Evolutionary conservation across 2,329 filamentous ascomycete genomes (phyloP).

Genomic region (Coniochaeta hoffmannii): DNA sequence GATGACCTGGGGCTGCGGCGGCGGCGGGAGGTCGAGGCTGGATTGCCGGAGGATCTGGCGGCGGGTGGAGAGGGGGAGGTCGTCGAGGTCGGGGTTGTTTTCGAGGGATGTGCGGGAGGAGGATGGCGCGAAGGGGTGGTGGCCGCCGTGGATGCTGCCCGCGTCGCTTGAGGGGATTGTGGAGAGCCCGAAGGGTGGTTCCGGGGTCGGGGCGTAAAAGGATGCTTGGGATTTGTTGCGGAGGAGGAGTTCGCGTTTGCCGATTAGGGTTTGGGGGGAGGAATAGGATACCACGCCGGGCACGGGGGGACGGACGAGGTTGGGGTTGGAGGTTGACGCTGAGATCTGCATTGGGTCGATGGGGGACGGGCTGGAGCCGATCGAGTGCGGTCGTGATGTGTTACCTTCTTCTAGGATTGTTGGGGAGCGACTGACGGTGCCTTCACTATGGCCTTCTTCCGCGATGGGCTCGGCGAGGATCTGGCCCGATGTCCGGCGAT

Average conservation of each 20-base stretch:
- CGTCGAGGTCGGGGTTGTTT: conserved; percentile 41
- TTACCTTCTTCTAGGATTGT: conserved; percentile 2
- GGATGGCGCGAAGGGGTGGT: conserved; percentile 2
- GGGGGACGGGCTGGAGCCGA: conserved; percentile 15
- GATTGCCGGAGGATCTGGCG: conserved; percentile 51
- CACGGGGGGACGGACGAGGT: conserved; percentile 18
- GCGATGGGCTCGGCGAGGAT: conserved; percentile 30
- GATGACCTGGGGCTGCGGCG: neutral
- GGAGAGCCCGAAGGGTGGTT: conserved; percentile 12
- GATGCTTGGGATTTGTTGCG: conserved; percentile 40
- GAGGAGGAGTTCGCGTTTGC: conserved; percentile 46
- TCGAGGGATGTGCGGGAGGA: neutral
- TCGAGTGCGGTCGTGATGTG: neutral
- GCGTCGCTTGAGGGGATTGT: conserved; percentile 4
- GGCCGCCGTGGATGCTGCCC: conserved; percentile 4
- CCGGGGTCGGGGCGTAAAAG: conserved; percentile 13
- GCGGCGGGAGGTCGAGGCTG: conserved; percentile 26
- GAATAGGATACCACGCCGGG: conserved; percentile 42
- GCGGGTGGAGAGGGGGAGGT: conserved; percentile 65
- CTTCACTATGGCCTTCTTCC: conserved; percentile 29
- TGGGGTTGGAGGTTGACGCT: conserved; percentile 10
- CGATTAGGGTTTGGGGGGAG: conserved; percentile 48
- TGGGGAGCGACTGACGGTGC: neutral
- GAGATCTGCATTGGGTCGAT: conserved; percentile 11
- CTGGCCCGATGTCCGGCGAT: conserved; percentile 17